Conservation (phyloP, 305 asterid species). For the Andrographis paniculata region DNA sequence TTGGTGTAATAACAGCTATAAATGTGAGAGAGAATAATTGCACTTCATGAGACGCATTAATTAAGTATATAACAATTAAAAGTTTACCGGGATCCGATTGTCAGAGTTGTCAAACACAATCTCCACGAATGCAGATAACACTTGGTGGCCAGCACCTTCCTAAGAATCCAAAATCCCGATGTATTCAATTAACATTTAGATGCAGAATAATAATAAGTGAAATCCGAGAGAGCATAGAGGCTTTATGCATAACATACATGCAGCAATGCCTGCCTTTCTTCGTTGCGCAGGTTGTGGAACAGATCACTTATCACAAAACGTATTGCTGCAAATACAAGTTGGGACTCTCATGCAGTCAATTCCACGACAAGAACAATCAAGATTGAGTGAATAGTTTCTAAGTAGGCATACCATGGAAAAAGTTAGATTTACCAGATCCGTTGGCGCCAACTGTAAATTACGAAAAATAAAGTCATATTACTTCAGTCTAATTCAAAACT, state of each 20-base stretch:
- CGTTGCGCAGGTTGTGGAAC: conserved; percentile 85
- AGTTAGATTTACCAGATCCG: conserved; percentile 97
- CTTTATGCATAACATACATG: conserved; percentile 54
- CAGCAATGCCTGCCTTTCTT: conserved; percentile 86
- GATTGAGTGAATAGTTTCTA: conserved; percentile 6
- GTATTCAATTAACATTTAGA: conserved; percentile 9
- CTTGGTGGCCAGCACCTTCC: conserved; percentile 99
- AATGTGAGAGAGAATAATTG: conserved; percentile 1
- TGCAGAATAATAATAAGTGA: conserved; percentile 3
- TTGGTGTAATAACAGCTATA: conserved; percentile 7
- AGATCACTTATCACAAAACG: conserved; percentile 92
- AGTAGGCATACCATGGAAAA: conserved; percentile 71
- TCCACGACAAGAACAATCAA: conserved; percentile 9
- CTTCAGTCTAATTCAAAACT: too few relatives aligned
- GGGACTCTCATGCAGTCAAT: background rate
- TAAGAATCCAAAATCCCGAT: conserved; percentile 25
- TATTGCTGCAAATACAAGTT: conserved; percentile 51
- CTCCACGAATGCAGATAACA: conserved; percentile 95
- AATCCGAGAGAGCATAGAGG: conserved; percentile 5
- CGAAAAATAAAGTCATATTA: conserved; percentile 12
- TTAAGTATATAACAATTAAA: background rate
- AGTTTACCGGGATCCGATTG: conserved; percentile 81
- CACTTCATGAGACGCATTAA: background rate
- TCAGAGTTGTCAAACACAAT: conserved; percentile 94
- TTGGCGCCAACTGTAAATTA: conserved; percentile 87